A percentile compares a stretch with the other conserved stretches of the same genome.
Evolutionary conservation across 1,284 basidiomycete species (phyloP).

Genomic region (Pascua guehoae): DNA sequence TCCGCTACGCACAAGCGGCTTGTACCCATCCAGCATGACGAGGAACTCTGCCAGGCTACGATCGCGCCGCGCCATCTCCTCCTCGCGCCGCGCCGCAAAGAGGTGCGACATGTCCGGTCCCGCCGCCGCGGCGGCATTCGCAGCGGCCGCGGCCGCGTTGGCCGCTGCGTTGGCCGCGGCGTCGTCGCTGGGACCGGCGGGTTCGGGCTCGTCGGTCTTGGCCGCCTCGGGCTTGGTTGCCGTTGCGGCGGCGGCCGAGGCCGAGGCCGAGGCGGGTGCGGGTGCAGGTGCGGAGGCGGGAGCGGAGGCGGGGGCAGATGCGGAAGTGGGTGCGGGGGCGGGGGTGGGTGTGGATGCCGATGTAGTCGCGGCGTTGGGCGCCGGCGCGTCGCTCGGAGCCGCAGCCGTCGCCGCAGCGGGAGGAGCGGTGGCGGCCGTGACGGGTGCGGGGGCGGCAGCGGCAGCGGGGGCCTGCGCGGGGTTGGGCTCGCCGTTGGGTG

Average conservation of each 20-base stretch:
- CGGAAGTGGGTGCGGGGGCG: neutral
- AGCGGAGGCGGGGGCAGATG: neutral
- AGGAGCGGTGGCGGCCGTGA: too few species aligned
- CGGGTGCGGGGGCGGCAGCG: neutral
- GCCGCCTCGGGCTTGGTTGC: neutral
- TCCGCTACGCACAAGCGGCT: constrained; percentile 69
- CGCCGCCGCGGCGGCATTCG: constrained; percentile 7
- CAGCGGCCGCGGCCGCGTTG: neutral
- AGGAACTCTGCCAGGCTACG: constrained; percentile 89
- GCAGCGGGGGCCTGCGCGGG: too few species aligned
- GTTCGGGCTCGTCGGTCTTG: too few species aligned
- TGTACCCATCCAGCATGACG: constrained; percentile 93
- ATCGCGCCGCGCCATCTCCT: constrained; percentile 75
- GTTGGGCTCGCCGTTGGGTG: too few species aligned
- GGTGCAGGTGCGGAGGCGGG: neutral
- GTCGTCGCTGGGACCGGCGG: neutral
- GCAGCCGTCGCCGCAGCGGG: neutral
- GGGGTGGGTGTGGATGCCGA: neutral
- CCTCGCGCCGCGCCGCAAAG: constrained; percentile 49
- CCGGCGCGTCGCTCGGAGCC: neutral
- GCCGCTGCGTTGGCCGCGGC: neutral
- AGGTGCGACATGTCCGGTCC: constrained; percentile 30
- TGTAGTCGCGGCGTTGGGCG: neutral
- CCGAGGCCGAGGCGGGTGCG: neutral
- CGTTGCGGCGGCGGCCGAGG: neutral